Base-by-base conservation (phyloP, 75 land plant species). In the Chamaecyparis obtusa region DNA sequence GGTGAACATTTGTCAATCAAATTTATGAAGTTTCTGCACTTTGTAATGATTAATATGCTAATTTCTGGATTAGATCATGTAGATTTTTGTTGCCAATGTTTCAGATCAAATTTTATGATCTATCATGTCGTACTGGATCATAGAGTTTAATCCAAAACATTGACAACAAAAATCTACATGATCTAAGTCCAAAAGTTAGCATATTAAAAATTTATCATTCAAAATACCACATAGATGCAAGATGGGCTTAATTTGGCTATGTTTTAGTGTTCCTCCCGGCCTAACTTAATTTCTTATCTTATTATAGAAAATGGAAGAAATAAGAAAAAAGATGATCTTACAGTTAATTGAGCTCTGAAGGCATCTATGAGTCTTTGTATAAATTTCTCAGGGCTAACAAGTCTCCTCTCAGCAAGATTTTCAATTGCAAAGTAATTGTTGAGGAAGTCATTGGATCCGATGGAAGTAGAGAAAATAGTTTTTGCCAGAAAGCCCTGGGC, bases 401-500 rank as follows among this genome's bases (percentile, higher is more conserved):
- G 33, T 17, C 43, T 56, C 79, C 87, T 84, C 56, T 89, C 85
- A 30, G 78, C 54, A 8, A 51, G 78, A 0, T 91, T 88, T 5
- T 90, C 64, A 32, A 91, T 37, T 4, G 94, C 93, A 10, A 93
- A 85, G 88, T 96, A 97, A 86, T 97, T 96, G 90, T 94, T 94
- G 88, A 97, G 92, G 91, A 92, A 97, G 55, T 97, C 99, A 91
- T 97, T 97, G 27, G 99, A 90, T 27, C 99, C 99, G 16, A 97
- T 92, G 24, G 93, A 86, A 2, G 94, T 81, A 1, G 95, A 92
- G 87, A 92, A 95, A 17, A 96, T 17, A 15, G 99, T 55, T 27
- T 85, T 87, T 32, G 33, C 56, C 24, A 97, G 32, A 48, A 93
- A 54, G 17, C 89, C 48, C 24, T 41, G 14, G 30, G 94, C 93